A percentile compares a stretch with the other conserved stretches of the same genome.
Evolutionary conservation across 805 yeast genomes (phyloP).

Genomic region (Candida namnaoensis): DNA sequence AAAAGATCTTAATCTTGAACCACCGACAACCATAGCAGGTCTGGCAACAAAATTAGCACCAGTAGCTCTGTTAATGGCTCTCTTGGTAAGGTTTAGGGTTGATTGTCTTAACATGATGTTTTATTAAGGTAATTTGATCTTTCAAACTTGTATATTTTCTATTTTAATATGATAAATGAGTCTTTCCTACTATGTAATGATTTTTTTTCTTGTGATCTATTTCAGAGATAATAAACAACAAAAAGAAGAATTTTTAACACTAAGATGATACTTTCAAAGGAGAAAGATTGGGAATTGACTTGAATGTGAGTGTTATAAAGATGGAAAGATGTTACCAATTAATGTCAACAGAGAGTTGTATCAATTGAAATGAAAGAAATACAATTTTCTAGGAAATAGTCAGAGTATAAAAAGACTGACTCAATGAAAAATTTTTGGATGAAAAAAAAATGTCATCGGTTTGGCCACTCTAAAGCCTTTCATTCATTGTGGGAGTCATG

Average conservation of each 20-base stretch:
- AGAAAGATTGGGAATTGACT: no score
- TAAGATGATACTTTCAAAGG: no score
- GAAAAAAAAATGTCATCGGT: background rate
- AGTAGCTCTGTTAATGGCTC: constrained; percentile 12
- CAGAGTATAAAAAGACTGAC: background rate
- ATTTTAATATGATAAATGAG: background rate
- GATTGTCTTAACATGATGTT: constrained; percentile 14
- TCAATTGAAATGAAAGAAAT: background rate
- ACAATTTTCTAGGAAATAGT: no score
- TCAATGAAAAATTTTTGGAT: background rate
- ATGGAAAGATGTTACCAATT: no score
- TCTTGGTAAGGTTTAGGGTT: constrained; percentile 16
- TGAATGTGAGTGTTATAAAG: no score
- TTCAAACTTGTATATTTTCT: constrained; percentile 5
- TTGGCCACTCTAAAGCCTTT: background rate
- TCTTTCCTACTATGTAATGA: no score
- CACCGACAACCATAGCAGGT: constrained; percentile 6
- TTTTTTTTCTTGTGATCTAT: no score
- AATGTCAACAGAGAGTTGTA: no score
- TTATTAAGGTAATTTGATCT: no score
- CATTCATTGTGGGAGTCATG: no score
- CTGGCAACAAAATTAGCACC: constrained; percentile 1
- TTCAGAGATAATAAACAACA: no score
- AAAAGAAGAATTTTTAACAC: no score
- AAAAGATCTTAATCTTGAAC: background rate